Percentiles rank a stretch among this genome's conserved stretches.
Conservation (phyloP, 2,329 filamentous ascomycete genomes). For the Leptosphaerulina australis region DNA sequence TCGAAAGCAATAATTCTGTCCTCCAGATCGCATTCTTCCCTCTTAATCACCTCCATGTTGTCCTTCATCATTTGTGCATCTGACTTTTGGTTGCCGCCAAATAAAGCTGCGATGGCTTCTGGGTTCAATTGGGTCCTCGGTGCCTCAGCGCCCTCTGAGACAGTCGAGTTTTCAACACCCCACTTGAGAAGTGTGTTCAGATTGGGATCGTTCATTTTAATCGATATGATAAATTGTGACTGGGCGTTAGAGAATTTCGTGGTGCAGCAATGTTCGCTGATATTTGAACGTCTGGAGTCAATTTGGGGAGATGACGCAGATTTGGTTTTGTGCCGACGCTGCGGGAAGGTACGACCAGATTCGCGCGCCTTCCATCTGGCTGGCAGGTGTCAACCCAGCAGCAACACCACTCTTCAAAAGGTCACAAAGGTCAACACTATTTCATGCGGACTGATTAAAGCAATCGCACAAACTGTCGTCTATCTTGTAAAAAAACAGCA, state of each 20-base stretch:
- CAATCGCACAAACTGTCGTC: no score
- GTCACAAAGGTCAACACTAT: no score
- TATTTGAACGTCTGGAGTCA: constrained; percentile 25
- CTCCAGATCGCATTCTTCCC: constrained; percentile 47
- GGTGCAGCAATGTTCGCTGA: constrained; percentile 6
- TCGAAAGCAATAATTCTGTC: constrained; percentile 32
- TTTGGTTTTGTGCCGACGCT: constrained; percentile 20
- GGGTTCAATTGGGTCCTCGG: constrained; percentile 62
- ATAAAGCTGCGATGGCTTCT: constrained; percentile 72
- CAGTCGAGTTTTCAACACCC: constrained; percentile 69
- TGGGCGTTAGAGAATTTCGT: constrained; percentile 7
- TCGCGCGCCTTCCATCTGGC: constrained; percentile 32
- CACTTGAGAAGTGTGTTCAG: constrained; percentile 82
- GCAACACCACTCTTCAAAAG: neutral
- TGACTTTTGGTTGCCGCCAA: constrained; percentile 68
- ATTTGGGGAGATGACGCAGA: constrained; percentile 36
- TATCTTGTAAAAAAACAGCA: neutral
- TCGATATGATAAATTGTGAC: neutral
- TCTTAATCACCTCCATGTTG: constrained; percentile 76
- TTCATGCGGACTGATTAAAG: no score
- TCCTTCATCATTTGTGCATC: constrained; percentile 92
- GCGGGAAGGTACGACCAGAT: constrained; percentile 28
- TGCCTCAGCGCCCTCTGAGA: constrained; percentile 41
- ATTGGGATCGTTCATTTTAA: constrained; percentile 61
- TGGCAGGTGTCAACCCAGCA: constrained; percentile 18